Evolutionary conservation across 352 stramenopile species (phyloP).

Genomic region (Blastocystis sp.): DNA sequence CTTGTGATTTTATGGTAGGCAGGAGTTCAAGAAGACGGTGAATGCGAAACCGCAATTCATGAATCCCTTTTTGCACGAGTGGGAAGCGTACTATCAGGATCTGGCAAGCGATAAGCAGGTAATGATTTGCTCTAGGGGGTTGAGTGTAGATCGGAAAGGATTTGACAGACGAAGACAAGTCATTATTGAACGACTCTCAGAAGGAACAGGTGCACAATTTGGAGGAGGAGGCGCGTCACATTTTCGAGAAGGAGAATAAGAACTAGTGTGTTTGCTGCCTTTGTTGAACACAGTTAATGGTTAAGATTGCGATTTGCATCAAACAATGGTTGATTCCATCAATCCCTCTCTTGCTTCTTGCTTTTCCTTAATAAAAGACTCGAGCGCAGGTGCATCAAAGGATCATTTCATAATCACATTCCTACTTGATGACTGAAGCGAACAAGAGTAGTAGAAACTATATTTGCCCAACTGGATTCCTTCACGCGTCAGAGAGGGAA

Average conservation of each 20-base stretch:
- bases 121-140: not conserved
- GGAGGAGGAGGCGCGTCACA: conserved; percentile 40
- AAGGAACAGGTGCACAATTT: conserved; percentile 24
- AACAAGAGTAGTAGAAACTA: too few species aligned
- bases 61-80: conserved; percentile 36
- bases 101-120: not conserved
- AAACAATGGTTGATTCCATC: too few species aligned
- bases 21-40: conserved; percentile 47
- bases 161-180: conserved; percentile 40
- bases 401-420: too few species aligned
- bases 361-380: too few species aligned
- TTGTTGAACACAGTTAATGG: too few species aligned
- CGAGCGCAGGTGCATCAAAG: too few species aligned
- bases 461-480: too few species aligned
- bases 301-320: too few species aligned
- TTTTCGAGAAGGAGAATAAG: conserved; percentile 49
- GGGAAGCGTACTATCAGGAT: conserved; percentile 48
- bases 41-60: conserved; percentile 47
- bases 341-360: too few species aligned
- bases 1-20: not conserved
- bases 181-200: conserved; percentile 19
- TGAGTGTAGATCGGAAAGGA: conserved; percentile 33
- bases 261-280: too few species aligned
- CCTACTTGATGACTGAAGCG: too few species aligned
- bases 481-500: too few species aligned